Base-by-base conservation (phyloP, 495 filamentous ascomycete genomes). In the Xylaria cubensis region DNA sequence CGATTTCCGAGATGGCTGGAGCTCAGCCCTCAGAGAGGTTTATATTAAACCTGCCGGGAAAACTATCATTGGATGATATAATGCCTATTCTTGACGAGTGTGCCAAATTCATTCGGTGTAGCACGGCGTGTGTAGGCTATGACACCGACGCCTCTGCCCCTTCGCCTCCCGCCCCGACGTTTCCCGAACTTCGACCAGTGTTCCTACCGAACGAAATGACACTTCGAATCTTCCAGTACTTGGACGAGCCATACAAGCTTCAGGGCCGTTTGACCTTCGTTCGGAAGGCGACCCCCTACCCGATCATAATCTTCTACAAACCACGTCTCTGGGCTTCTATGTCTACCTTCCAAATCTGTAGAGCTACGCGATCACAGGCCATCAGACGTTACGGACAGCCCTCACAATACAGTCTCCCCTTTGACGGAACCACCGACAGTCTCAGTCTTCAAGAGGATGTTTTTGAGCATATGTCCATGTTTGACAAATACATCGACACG, bases 391-490 rank as follows among this genome's bases (percentile, higher is more conserved):
- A 64, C 21, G 61, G 61, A 64, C 36, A 6, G 39, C 61, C 61
- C 8, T 39, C 4, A 6, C 59, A 6, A 8, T 3, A 26, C 1
- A 13, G 10, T 3, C 36, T 64, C 12, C 61, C 61, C 21, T 64
- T 64, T 64, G 61, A 64, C 29, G 39, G 9, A 46, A 64, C 10
- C 21, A 21, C 29, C n/a, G 61, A 64, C 61, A 64, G n/a, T 41
- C 1, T 64, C 12, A 42, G 61, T 46, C 34, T 64, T 26, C 61
- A 5, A 64, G 1, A 19, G 13, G 21, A 44, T 10, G 15, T 13
- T 19, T 13, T 12, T 56, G 12, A 32, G 9, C 4, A 17, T 17
- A 4, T 17, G 13, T 46, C 15, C 15, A 17, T 17, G 17, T 5
- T 46, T 19, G 15, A 46, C 44, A 46, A 1, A 46, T 44, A 44